phyloP scores from a whole-genome alignment of 805 yeast genomes.

The Saturnispora sekii region DNA sequence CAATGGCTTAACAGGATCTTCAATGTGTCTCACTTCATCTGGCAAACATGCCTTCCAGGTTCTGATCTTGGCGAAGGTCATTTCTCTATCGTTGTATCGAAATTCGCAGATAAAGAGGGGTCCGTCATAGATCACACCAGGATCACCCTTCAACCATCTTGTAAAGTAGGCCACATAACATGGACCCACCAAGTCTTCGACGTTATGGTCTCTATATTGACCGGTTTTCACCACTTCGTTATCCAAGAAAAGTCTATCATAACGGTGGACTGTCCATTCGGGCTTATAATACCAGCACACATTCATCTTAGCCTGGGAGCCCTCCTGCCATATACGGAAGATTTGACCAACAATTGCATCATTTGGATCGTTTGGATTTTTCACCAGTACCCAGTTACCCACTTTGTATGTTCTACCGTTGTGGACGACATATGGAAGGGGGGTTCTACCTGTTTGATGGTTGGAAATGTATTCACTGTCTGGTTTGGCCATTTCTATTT shows the following conservation, averaged over 20 bases:
- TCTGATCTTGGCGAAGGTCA: slow-evolving; percentile 85
- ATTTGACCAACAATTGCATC: slow-evolving; percentile 93
- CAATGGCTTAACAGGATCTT: slow-evolving; percentile 72
- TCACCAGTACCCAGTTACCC: slow-evolving; percentile 91
- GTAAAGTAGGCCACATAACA: slow-evolving; percentile 94
- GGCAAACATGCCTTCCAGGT: slow-evolving; percentile 99
- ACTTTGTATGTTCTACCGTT: slow-evolving; percentile 68
- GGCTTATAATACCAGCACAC: slow-evolving; percentile 98
- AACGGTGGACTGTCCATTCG: slow-evolving; percentile 93
- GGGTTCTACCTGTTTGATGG: slow-evolving; percentile 42
- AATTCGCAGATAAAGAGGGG: slow-evolving; percentile 91
- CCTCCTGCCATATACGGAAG: slow-evolving; percentile 89
- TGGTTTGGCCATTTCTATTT: slow-evolving; percentile 68
- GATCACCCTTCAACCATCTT: slow-evolving; percentile 90
- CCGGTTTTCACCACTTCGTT: slow-evolving; percentile 96
- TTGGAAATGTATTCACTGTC: slow-evolving; percentile 63
- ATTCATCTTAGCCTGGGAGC: slow-evolving; percentile 73
- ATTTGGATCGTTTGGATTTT: slow-evolving; percentile 77
- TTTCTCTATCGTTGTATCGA: slow-evolving; percentile 85
- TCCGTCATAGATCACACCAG: slow-evolving; percentile 67
- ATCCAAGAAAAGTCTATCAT: slow-evolving; percentile 79
- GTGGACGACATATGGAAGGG: slow-evolving; percentile 73
- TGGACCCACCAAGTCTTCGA: slow-evolving; percentile 82
- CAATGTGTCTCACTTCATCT: slow-evolving; percentile 82
- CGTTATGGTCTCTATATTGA: slow-evolving; percentile 89